phyloP scores from a whole-genome alignment of 2,329 filamentous ascomycete genomes.

The Colletotrichum lindemuthianum region DNA sequence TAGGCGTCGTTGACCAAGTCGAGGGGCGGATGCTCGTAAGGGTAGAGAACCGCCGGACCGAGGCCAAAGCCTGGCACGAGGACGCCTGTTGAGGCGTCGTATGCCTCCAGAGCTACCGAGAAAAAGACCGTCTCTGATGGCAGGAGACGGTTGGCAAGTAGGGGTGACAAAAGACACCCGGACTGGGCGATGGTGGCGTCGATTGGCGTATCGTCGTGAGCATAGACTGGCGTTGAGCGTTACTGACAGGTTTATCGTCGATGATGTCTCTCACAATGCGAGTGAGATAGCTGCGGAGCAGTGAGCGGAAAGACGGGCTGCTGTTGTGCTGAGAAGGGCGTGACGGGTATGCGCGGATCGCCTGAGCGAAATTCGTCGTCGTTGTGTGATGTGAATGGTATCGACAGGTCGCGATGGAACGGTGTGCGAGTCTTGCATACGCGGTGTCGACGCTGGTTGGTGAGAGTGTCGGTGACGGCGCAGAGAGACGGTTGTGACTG shows the following conservation, averaged over 20 bases:
- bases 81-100: conserved; percentile 44
- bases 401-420: no score
- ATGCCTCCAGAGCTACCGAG: conserved; percentile 48
- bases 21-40: conserved; percentile 35
- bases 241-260: not conserved
- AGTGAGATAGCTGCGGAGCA: conserved; percentile 5
- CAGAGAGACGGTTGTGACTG: conserved; percentile 17
- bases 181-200: conserved; percentile 6
- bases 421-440: no score
- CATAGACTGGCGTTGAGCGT: conserved; percentile 11
- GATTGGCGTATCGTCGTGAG: conserved; percentile 15
- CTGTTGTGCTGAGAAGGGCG: not conserved
- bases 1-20: conserved; percentile 29
- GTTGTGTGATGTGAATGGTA: not conserved
- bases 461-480: conserved; percentile 1
- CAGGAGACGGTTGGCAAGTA: conserved; percentile 31
- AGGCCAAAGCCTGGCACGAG: conserved; percentile 47
- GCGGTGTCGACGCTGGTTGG: not conserved
- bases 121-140: conserved; percentile 37
- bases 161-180: conserved; percentile 12
- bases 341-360: not conserved
- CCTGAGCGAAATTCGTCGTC: not conserved
- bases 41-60: conserved; percentile 44
- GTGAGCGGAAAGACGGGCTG: not conserved
- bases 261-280: conserved; percentile 8